Evolutionary conservation across 2,329 filamentous ascomycete species (phyloP), one percentile per base, ranked within the genome.

Genomic region (Calonectria fujianensis): DNA sequence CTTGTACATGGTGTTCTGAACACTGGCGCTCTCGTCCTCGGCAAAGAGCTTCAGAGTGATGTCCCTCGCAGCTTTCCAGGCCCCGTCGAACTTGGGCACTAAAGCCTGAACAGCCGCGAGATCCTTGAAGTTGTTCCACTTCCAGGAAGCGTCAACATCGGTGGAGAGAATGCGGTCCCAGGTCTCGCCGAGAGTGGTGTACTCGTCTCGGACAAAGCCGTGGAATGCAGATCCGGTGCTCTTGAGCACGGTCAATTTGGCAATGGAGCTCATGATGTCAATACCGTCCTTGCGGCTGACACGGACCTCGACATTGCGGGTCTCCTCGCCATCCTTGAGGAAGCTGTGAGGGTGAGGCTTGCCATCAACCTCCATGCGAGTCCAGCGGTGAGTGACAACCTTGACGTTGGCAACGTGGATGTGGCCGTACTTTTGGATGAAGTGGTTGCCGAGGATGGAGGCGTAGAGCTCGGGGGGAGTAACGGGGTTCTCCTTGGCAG

Each of bases 1-100:
- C 89, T 98, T 97, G 89, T 98, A 99, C 97, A 99, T 98, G 75
- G 96, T 98, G 81, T 93, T 93, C 88, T 99, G 97, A 31, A 99
- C 97, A 81, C 95, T 98, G 61, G 97, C 95, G 82, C 95, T 98
- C 83, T 96, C 90, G 82, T 99, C 96, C 82, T 93, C 91, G 52
- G 97, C 96, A 82, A 99, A 99, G 0, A 93, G 94, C 87, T 94
- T 94, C 85, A 98, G 90, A n/a, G 96, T 98, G 84, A 97, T 97
- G 69, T 89, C 88, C 75, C 95, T 90, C n/a, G 95, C 95, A 69
- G 90, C 89, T 78, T 93, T 89, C 90, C 93, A 98, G 27, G 96
- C 95, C 76, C 89, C 86, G 84, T 98, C 93, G 84, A 98, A 99
- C 80, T 91, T 90, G 70, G 89, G 86, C 4, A 90, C 88, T 27